Percentiles rank a stretch among this genome's conserved stretches.
These are phyloP conservation scores for Teratosphaeria zuluensis DNA, from an alignment of 2,329 filamentous ascomycete genomes.

Conservation along the genomic window DNA sequence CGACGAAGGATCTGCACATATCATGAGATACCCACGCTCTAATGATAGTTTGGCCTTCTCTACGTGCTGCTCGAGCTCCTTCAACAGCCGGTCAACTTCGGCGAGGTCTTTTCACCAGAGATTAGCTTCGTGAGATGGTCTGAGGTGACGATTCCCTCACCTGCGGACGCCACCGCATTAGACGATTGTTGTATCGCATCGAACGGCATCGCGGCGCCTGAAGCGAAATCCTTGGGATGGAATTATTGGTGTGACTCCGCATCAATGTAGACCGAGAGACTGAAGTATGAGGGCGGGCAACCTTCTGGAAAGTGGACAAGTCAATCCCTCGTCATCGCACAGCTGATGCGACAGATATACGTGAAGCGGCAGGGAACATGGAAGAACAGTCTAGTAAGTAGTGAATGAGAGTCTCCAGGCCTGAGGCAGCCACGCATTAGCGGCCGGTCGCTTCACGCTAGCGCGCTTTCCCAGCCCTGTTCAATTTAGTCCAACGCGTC, in stretches of 20 bases:
- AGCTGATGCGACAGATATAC: not conserved
- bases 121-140: not conserved
- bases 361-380: not conserved
- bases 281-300: too few relatives aligned
- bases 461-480: not conserved
- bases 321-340: not conserved
- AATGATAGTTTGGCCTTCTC: slow-evolving; percentile 18
- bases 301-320: not conserved
- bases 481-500: not conserved
- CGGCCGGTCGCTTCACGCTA: not conserved
- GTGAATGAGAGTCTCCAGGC: not conserved
- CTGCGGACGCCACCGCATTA: not conserved
- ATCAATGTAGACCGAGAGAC: not conserved
- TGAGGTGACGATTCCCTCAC: not conserved
- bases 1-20: not conserved
- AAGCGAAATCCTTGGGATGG: not conserved
- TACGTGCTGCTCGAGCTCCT: slow-evolving; percentile 19
- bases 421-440: not conserved
- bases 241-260: too few relatives aligned
- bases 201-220: not conserved
- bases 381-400: not conserved
- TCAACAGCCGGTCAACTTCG: slow-evolving; percentile 21
- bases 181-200: not conserved
- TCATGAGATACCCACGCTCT: slow-evolving; percentile 11
- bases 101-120: slow-evolving; percentile 7